Percentiles rank a stretch among this genome's conserved stretches.
These are phyloP conservation scores for Oryza rufipogon DNA, from an alignment of 176 grass and related monocot species.

Conservation along the genomic window DNA sequence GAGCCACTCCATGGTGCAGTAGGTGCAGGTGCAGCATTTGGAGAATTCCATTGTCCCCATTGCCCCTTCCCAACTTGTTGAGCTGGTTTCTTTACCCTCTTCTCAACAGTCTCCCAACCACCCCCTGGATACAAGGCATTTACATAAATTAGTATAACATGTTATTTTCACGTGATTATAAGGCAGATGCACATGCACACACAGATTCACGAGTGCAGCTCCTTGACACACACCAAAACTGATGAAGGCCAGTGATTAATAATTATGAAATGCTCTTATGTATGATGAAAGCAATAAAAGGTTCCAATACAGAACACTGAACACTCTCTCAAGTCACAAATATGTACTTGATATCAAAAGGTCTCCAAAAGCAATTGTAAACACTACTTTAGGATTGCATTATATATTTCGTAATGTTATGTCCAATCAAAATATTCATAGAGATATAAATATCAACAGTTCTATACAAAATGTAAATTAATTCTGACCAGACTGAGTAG, in stretches of 20 bases:
- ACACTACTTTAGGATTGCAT: too few relatives aligned
- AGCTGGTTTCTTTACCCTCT: constrained; percentile 61
- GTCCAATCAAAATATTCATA: background rate
- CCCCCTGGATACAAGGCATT: constrained; percentile 37
- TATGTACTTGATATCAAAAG: background rate
- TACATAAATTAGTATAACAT: constrained; percentile 2
- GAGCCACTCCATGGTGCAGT: constrained; percentile 44
- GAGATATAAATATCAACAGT: background rate
- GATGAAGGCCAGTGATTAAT: background rate
- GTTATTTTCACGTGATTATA: background rate
- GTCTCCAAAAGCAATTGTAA: too few relatives aligned
- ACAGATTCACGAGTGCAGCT: background rate
- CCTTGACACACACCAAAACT: background rate
- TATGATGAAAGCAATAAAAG: background rate
- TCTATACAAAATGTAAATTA: background rate
- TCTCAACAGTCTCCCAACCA: constrained; percentile 72
- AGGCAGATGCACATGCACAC: background rate
- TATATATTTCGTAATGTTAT: background rate
- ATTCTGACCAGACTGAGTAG: background rate
- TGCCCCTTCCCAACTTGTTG: constrained; percentile 43
- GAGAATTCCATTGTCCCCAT: constrained; percentile 24
- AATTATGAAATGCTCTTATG: background rate
- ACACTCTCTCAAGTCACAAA: background rate
- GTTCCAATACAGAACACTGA: background rate
- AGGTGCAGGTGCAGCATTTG: constrained; percentile 39